Evolutionary conservation across 2,329 filamentous ascomycete species (phyloP).

Genomic region (Sporothrix phasma): DNA sequence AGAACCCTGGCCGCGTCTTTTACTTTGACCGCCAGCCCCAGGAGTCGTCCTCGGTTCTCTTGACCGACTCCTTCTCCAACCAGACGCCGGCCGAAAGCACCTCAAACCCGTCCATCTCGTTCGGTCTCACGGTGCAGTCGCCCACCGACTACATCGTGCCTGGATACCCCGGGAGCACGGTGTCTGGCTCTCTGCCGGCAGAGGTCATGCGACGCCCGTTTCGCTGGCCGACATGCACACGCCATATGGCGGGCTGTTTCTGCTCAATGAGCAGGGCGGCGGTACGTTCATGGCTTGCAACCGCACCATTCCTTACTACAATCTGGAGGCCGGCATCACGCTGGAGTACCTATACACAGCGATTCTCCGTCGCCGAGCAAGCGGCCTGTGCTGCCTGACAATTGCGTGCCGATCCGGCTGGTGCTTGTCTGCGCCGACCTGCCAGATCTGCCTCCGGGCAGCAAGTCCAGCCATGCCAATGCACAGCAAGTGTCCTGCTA

Average conservation of each 20-base stretch:
- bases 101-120: conserved; percentile 28
- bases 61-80: conserved; percentile 27
- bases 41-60: conserved; percentile 28
- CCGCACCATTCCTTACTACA: conserved; percentile 34
- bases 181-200: conserved; percentile 17
- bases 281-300: conserved; percentile 35
- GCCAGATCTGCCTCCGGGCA: conserved; percentile 25
- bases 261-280: conserved; percentile 16
- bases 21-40: conserved; percentile 35
- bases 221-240: conserved; percentile 20
- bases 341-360: conserved; percentile 30
- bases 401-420: conserved; percentile 34
- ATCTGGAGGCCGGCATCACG: conserved; percentile 26
- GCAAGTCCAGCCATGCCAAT: conserved; percentile 31
- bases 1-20: conserved; percentile 28
- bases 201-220: conserved; percentile 20
- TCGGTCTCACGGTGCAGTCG: conserved; percentile 27
- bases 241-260: conserved; percentile 25
- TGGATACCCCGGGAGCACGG: not conserved
- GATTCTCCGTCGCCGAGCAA: conserved; percentile 10
- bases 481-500: conserved; percentile 32
- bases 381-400: conserved; percentile 25
- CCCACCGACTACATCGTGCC: conserved; percentile 14
- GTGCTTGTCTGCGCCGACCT: conserved; percentile 35
- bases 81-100: not conserved